Base-by-base conservation (phyloP, 305 asterid genomes). In the Stenogyne calaminthoides region DNA sequence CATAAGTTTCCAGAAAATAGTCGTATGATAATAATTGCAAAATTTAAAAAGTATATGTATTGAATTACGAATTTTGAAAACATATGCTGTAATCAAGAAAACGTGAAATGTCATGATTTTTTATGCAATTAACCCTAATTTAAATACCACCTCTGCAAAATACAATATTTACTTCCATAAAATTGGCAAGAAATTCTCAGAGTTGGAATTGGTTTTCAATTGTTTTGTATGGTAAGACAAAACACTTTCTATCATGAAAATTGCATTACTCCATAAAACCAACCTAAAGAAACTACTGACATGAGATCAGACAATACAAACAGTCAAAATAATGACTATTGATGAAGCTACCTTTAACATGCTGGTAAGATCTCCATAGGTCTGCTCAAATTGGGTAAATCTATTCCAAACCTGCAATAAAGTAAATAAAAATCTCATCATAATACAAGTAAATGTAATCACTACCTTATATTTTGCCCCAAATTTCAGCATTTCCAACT, bases 341-440 rank as follows among this genome's bases (percentile, higher is more conserved):
- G 62, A 18, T 67, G 46, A 76, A 58, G 32, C 51, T 83, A 94
- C 98, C 96, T 95, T 95, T 74, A 95, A 82, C 94, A 95, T 90
- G 86, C 98, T 95, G 69, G 95, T 69, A 80, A 92, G 98, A 85
- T 95, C 99, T 73, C 99, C 99, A 84, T 92, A 95, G 3, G 88
- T 90, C 85, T 90, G 97, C 90, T 95, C 99, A 57, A 94, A 94
- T 73, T 89, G 89, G 34, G 76, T 37, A 74, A 92, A 95, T 78
- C 88, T 85, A 79, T 92, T 92, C 99, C 99, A 95, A 68, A 92
- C 96, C 99, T 92, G 77, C 79, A 79, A 74, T 29, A 69, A 51
- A 64, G 62, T 67, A 70, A 76, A 71, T 54, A 78, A 47, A 61
- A 57, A 71, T 7, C 18, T 15, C 22, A 25, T 42, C 46, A 69